Evolutionary conservation across 2,329 filamentous ascomycete genomes (phyloP), one percentile per base, ranked within the genome.

Genomic region (Cladorrhinum sp.): DNA sequence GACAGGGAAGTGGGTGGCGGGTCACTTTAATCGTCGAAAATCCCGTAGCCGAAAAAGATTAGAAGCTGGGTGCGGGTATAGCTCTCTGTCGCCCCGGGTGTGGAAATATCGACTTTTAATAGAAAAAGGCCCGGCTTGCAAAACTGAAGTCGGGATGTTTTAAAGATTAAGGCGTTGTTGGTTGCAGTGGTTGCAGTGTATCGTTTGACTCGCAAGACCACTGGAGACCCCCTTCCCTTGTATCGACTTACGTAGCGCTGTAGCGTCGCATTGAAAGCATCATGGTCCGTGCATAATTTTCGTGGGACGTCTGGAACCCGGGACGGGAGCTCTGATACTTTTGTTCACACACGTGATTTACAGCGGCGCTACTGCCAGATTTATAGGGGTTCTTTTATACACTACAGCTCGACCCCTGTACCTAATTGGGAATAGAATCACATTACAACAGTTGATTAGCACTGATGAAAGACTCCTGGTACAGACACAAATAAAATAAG

Each of bases 171-270:
- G 52, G 27, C 18, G 50, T 10, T 13, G 52, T 55, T 45, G 29
- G 52, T 56, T 56, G 36, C 22, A 48, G 38, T 27, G 23, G 52
- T 29, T 45, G 41, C 41, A 45, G 41, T 13, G 3, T 45, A 7
- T 18, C 41, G 38, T 55, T 56, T 56, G 53, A 56, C 53, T 56
- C 53, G 53, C 53, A 56, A 56, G 38, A 20, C 49, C 18, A 32
- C 41, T 45, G 16, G 41, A 45, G 41, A 45, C 38, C 36, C n/a
- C 22, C n/a, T 56, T 29, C 53, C 38, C 38, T 36, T 24, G 53
- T 41, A 16, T 56, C 53, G 38, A 20, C 53, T 56, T 56, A 56
- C 53, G 53, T 56, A 56, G 32, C 53, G 22, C 16, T 25, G 52
- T 18, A 55, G 53, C 53, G 38, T 49, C 25, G 53, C 38, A 56